Evolutionary conservation across 2,329 filamentous ascomycete species (phyloP), one percentile per base, ranked within the genome.

Genomic region (Colletotrichum kahawae): DNA sequence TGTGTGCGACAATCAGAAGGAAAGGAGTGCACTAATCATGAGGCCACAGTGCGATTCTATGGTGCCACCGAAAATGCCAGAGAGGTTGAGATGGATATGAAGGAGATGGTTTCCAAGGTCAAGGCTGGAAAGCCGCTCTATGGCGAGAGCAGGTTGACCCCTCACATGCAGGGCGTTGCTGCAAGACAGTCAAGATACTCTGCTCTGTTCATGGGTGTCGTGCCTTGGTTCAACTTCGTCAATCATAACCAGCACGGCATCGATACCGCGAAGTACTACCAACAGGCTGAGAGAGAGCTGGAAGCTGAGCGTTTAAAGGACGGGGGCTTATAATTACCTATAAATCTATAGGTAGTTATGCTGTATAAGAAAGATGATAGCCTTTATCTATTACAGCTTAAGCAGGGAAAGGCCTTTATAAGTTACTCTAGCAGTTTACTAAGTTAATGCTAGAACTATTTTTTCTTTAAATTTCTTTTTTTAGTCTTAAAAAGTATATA

Each of bases 201-300:
- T 48, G 94, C 94, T 54, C 89, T 97, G 36, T 97, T 96, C 85
- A 87, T 95, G 78, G 94, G 95, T 82, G 92, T 96, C 70, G 87
- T 99, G 71, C 96, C 96, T 51, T 98, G 96, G 97, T 96, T 98
- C 87, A 99, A 99, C 89, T 94, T 99, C 87, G 96, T 98, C 82
- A 98, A 99, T 87, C 97, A 99, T 87, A 93, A 92, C 83, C 88
- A 97, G 91, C 97, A 99, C 84, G 97, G 97, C 79, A 95, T 99
- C 74, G 97, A 99, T 84, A 99, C 97, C 36, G 95, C 96, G 78
- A 99, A 99, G 88, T 99, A 99, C 88, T 99, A 98, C 86, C 93
- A 93, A 83, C 95, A 98, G 85, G 97, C 97, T 9, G 97, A 99
- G 89, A 90, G 93, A 84, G 97, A 99, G 85, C 87, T 99, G 81